Evolutionary conservation across 2,329 filamentous ascomycete species (phyloP), one percentile per base, ranked within the genome.

Genomic region (Thermothelomyces thermophilus): DNA sequence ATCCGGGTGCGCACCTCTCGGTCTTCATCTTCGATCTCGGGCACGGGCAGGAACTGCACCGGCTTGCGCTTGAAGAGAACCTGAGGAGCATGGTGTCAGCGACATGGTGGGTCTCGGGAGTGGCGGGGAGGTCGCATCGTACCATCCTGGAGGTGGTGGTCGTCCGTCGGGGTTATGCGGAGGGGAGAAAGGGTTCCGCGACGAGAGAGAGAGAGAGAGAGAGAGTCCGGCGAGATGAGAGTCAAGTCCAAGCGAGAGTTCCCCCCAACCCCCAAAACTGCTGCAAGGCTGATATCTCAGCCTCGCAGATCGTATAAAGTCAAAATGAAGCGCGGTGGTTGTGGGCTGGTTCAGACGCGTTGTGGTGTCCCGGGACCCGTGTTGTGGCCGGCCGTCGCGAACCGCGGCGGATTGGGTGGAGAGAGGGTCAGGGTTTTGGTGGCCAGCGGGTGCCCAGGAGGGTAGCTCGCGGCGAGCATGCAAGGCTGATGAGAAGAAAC

Each of bases 31-130:
- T 90, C 77, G 58, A 91, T 80, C 46, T 79, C 73, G 19, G 86
- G 85, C 41, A 77, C 76, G 43, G 86, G 78, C 58, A 90, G 74
- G 66, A 89, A 86, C 70, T 87, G 83, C 64, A 97, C 90, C 50
- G 90, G 90, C 71, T 97, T 97, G 63, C 93, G 83, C 74, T 97
- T 97, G 70, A 87, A 96, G 57, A 95, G 79, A 61, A 98, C 91
- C 91, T 97, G 64, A 44, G 46, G 40, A 13, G 40, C 19, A 6
- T n/a, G 28, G 26, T n/a, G 55, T 62, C 28, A 61, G 59, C 52
- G 59, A 54, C 35, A 26, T 41, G 52, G 53, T 34, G 50, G 54
- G 41, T 14, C 46, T 46, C 31, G 34, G 42, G 46, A 37, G 43
- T 48, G 40, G 36, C 41, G 46, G 41, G 50, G n/a, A 35, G 34